These are phyloP conservation scores for Penicillium brasilianum DNA, from an alignment of 2,329 filamentous ascomycete genomes.

Conservation along the genomic window DNA sequence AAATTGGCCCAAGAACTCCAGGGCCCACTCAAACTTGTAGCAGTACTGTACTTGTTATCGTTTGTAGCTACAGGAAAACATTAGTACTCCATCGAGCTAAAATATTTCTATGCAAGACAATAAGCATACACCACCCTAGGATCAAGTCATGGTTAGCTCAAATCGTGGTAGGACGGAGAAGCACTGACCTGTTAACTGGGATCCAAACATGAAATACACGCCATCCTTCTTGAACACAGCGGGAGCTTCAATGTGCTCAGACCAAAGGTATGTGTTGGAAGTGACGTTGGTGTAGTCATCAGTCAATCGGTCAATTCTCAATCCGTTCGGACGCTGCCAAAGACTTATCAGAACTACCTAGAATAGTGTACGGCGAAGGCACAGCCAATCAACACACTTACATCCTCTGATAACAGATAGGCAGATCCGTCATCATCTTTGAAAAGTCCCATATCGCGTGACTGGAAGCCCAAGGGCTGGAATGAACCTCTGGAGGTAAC, in stretches of 20 bases:
- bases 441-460: constrained; percentile 65
- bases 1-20: constrained; percentile 68
- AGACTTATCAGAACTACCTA: not conserved
- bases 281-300: constrained; percentile 62
- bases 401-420: constrained; percentile 68
- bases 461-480: constrained; percentile 57
- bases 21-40: constrained; percentile 61
- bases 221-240: constrained; percentile 65
- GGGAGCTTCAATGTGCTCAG: constrained; percentile 62
- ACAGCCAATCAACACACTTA: constrained; percentile 47
- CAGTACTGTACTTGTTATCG: constrained; percentile 67
- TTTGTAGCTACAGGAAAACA: not conserved
- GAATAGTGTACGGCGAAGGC: not conserved
- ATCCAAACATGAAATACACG: constrained; percentile 70
- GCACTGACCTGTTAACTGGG: constrained; percentile 49
- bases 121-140: not conserved
- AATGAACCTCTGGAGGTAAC: constrained; percentile 30
- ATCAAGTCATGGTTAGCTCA: not conserved
- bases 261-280: constrained; percentile 58
- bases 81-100: not conserved
- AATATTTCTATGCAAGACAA: too few relatives aligned
- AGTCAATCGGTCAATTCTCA: constrained; percentile 1
- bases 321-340: not conserved
- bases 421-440: constrained; percentile 65
- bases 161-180: not conserved